Percentiles rank a stretch among this genome's conserved stretches.
Evolutionary conservation across 2,329 filamentous ascomycete species (phyloP).

Genomic region (Aspergillus aculeatus): DNA sequence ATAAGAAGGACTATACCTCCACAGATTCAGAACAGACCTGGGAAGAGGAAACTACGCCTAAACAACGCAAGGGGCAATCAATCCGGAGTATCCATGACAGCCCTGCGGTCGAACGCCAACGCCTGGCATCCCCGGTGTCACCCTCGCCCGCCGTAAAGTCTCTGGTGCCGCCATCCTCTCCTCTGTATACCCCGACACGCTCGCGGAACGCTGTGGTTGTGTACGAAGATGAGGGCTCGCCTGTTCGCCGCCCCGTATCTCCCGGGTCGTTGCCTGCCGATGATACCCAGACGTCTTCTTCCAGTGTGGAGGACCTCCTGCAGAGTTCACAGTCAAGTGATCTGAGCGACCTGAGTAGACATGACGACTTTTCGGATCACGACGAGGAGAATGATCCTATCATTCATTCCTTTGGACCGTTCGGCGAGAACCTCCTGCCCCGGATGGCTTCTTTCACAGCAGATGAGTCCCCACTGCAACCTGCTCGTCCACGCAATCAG

Average conservation of each 20-base stretch:
- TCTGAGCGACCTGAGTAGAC: constrained; percentile 37
- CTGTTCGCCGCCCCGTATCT: constrained; percentile 47
- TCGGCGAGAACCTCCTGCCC: constrained; percentile 79
- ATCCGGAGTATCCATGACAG: constrained; percentile 36
- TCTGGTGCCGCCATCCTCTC: constrained; percentile 43
- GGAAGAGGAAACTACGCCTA: constrained; percentile 57
- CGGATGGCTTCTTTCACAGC: constrained; percentile 76
- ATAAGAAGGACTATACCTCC: constrained; percentile 54
- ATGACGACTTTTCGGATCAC: constrained; percentile 70
- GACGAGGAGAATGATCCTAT: constrained; percentile 95
- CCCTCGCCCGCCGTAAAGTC: constrained; percentile 58
- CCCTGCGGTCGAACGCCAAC: constrained; percentile 58
- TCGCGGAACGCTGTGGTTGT: constrained; percentile 54
- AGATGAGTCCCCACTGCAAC: constrained; percentile 60
- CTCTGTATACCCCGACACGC: constrained; percentile 45
- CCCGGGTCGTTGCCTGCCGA: constrained; percentile 26
- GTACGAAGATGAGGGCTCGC: constrained; percentile 68
- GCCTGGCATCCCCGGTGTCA: constrained; percentile 76
- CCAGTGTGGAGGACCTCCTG: constrained; percentile 29
- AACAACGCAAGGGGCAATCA: constrained; percentile 28
- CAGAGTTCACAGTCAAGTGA: constrained; percentile 35
- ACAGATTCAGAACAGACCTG: constrained; percentile 67
- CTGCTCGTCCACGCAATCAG: constrained; percentile 32
- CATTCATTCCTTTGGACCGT: constrained; percentile 87
- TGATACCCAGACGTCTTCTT: constrained; percentile 34